Evolutionary conservation across 768 basidiomycete species (phyloP).

Genomic region (Sistotremastrum suecicum): DNA sequence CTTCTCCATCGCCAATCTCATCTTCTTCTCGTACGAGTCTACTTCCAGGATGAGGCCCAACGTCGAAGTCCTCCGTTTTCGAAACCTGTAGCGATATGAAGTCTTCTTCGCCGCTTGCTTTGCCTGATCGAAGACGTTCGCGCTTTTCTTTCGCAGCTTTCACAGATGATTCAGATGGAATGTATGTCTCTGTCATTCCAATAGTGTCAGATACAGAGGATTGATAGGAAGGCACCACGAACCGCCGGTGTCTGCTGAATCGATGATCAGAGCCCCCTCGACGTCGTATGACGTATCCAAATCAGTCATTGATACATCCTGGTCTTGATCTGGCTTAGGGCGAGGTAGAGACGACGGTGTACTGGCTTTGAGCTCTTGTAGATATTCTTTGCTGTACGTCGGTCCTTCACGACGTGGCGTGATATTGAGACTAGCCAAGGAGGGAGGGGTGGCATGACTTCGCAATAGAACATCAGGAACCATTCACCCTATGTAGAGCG

Average conservation of each 20-base stretch:
- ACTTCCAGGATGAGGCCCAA: conserved; percentile 77
- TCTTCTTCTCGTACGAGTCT: conserved; percentile 76
- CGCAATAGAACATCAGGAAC: no score
- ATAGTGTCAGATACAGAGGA: neutral
- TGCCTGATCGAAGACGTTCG: conserved; percentile 38
- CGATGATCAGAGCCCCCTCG: conserved; percentile 23
- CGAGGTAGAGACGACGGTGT: conserved; percentile 45
- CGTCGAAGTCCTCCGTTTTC: conserved; percentile 33
- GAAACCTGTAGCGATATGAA: conserved; percentile 68
- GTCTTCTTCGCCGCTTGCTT: conserved; percentile 40
- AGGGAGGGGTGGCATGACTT: no score
- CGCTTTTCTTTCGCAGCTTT: conserved; percentile 62
- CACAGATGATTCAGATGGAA: conserved; percentile 62
- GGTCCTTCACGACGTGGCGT: conserved; percentile 31
- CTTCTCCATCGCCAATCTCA: conserved; percentile 77
- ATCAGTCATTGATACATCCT: conserved; percentile 20
- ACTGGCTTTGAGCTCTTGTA: conserved; percentile 66
- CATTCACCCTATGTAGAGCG: no score
- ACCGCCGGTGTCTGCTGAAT: conserved; percentile 18
- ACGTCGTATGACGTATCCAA: conserved; percentile 32
- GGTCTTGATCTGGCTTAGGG: conserved; percentile 17
- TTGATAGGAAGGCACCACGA: neutral
- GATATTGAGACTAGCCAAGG: conserved; percentile 42
- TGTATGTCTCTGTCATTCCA: conserved; percentile 24
- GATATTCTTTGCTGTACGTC: conserved; percentile 56